A percentile compares a stretch with the other conserved stretches of the same genome.
These are phyloP conservation scores for Yamadazyma sp. DNA, from an alignment of 805 yeast species.

Conservation along the genomic window DNA sequence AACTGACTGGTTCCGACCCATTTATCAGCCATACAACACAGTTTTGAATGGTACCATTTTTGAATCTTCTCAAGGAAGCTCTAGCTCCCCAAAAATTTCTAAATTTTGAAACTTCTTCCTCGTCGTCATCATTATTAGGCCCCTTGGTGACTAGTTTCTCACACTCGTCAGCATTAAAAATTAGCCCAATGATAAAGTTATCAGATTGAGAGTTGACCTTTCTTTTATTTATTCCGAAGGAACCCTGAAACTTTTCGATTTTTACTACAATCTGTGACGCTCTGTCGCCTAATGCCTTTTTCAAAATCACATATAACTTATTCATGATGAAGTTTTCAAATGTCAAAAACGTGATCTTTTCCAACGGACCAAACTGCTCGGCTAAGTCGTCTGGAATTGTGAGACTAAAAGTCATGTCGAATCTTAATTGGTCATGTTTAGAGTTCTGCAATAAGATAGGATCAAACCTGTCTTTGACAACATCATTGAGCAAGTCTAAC, in stretches of 20 bases:
- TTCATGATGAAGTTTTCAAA: constrained; percentile 64
- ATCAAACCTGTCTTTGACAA: constrained; percentile 79
- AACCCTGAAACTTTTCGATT: constrained; percentile 20
- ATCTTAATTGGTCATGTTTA: constrained; percentile 53
- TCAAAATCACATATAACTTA: constrained; percentile 58
- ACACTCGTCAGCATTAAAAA: constrained; percentile 66
- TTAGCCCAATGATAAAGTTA: constrained; percentile 56
- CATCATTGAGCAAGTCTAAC: constrained; percentile 67
- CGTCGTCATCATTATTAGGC: constrained; percentile 61
- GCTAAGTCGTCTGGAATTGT: constrained; percentile 42
- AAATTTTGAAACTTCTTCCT: constrained; percentile 60
- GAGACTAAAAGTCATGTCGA: constrained; percentile 61
- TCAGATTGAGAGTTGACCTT: constrained; percentile 41
- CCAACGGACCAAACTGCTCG: constrained; percentile 62
- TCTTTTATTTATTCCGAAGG: constrained; percentile 51
- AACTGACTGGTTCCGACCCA: constrained; percentile 58
- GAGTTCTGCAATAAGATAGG: constrained; percentile 68
- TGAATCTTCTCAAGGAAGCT: constrained; percentile 85
- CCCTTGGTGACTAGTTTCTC: constrained; percentile 88
- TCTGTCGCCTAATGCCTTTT: constrained; percentile 56
- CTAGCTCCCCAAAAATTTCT: constrained; percentile 86
- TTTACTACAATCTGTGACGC: constrained; percentile 38
- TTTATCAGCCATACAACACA: constrained; percentile 81
- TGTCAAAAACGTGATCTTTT: constrained; percentile 69
- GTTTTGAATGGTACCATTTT: constrained; percentile 87